Evolutionary conservation across 2,329 filamentous ascomycete genomes (phyloP), one percentile per base, ranked within the genome.

Genomic region (Colletotrichum spinosum): DNA sequence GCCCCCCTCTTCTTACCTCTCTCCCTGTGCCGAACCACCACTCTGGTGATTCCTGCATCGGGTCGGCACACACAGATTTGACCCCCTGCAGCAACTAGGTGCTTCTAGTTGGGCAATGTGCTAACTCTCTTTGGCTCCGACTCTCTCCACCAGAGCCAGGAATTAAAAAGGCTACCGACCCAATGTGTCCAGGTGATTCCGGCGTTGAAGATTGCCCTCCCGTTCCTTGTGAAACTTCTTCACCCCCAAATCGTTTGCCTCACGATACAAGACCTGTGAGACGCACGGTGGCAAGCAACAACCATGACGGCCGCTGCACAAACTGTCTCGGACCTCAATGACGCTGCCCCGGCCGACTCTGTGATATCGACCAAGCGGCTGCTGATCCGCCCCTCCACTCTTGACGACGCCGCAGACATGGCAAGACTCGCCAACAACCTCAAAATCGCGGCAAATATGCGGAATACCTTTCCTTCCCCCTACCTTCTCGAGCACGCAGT

Each of bases 401-500:
- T 56, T 11, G 57, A 50, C n/a, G 62, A 65, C 48, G 62, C 62
- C 45, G 10, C 57, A n/a, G 62, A 44, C 39, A 65, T 65, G 62
- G 62, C 62, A 38, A 37, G 58, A 12, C 49, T 54, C 9, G 57
- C 50, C 9, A 65, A 65, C 52, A 65, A 65, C n/a, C 34, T 55
- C 57, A 55, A 61, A 34, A 62, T 65, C 41, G 62, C 62, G 17
- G 37, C 44, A 15, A 51, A 61, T 51, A 61, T 65, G 57, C 62
- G 57, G 37, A 65, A 65, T 13, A 51, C 57, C 10, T 59, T 71
- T 35, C 57, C 68, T 37, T 68, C 68, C n/a, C 62, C 62, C 4
- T 76, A 75, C 55, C 73, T 71, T 2, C 57, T 74, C 2, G 69
- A 72, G n/a, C 69, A 73, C 45, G 74, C 74, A 48, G 48, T 69